Conservation (phyloP, 768 basidiomycete genomes). For the Panaeolus cyanescens region DNA sequence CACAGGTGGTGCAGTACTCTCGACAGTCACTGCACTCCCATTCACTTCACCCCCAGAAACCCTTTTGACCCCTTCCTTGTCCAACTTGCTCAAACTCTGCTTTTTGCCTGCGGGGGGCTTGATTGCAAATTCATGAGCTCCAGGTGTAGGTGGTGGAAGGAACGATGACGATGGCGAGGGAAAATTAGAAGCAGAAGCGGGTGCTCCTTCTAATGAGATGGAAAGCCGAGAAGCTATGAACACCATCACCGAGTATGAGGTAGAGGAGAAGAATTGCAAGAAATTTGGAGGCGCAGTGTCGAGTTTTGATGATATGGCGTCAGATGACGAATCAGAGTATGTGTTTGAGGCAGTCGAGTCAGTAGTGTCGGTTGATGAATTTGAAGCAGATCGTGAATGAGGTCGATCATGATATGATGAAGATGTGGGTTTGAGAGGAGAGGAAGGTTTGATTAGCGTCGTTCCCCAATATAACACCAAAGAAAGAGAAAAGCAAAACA, state of each 20-base stretch:
- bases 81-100: not conserved
- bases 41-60: not conserved
- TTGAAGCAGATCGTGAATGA: not conserved
- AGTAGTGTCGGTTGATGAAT: not conserved
- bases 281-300: not conserved
- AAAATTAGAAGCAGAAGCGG: conserved; percentile 46
- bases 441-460: conserved; percentile 6
- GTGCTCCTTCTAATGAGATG: conserved; percentile 38
- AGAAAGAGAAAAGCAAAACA: conserved; percentile 9
- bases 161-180: conserved; percentile 72
- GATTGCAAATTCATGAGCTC: conserved; percentile 68
- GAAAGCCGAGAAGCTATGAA: conserved; percentile 29
- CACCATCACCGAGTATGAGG: not conserved
- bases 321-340: not conserved
- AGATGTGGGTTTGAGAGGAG: not conserved
- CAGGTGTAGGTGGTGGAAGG: conserved; percentile 66
- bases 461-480: conserved; percentile 10
- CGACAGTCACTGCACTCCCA: too few species aligned
- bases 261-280: not conserved
- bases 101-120: conserved; percentile 34
- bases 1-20: too few species aligned
- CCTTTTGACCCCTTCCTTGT: not conserved
- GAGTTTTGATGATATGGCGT: not conserved
- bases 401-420: not conserved
- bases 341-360: not conserved